Base-by-base conservation (phyloP, 2,329 filamentous ascomycete genomes). In the Periconia sp. region DNA sequence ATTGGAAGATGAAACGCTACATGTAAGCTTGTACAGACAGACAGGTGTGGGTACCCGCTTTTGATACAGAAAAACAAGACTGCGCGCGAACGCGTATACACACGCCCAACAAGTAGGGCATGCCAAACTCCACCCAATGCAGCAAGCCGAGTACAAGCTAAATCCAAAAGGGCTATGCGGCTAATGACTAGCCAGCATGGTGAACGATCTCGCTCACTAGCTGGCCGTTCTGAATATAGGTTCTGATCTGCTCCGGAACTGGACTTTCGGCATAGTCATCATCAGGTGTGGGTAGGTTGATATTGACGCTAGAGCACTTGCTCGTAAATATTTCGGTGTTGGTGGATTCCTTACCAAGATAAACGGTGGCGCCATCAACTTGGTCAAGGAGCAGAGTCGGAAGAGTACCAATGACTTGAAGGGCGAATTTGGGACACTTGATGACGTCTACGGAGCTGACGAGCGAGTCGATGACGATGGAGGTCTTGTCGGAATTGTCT, bases 121-220 rank as follows among this genome's bases (percentile, higher is more conserved):
- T 26, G 35, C 43, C 44, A 45, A 43, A 57, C 48, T 52, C 54
- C 51, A 51, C 43, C 42, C 54, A 54, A 51, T 57, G 51, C 51
- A 46, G 26, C 52, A 35, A 40, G 41, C 25, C 18, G 31, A 48
- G 32, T 29, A 25, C 35, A 42, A 35, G 5, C 35, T 35, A 36
- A 34, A 25, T 12, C 12, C 23, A 36, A 33, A 31, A 22, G 11
- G 24, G 1, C 40, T 37, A 21, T 30, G 36, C 29, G 22, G 17
- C 22, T n/a, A n/a, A 31, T n/a, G 24, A 25, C 24, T 63, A 96
- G 43, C 92, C 92, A 52, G 88, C 84, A 74, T 97, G 92, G 62
- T 94, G 91, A 13, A 99, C 94, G 69, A 99, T 97, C 79, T 97
- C 92, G 64, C 85, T 96, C 19, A 92, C 81, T 51, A 97, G 67